phyloP scores from a whole-genome alignment of 805 yeast genomes.

The Vanderwaltozyma yarrowii region DNA sequence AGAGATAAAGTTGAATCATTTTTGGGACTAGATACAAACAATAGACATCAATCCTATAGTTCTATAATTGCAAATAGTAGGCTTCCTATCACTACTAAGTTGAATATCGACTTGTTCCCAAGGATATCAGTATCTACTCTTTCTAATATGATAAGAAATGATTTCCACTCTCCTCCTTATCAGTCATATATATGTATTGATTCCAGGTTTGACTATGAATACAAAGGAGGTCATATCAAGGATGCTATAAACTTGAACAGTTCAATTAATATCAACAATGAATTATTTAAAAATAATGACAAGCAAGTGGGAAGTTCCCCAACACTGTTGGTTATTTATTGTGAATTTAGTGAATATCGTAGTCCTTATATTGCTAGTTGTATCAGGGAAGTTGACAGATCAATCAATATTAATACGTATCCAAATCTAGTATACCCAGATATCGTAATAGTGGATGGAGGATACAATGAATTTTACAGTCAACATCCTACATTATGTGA shows the following conservation, averaged over 20 bases:
- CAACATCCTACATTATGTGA: constrained; percentile 46
- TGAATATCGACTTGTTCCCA: constrained; percentile 38
- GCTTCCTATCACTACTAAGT: background rate
- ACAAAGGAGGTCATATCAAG: constrained; percentile 81
- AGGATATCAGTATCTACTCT: constrained; percentile 37
- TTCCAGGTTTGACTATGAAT: constrained; percentile 90
- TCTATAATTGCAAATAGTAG: too few species aligned
- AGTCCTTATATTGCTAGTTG: constrained; percentile 92
- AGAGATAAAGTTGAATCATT: too few species aligned
- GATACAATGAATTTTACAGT: constrained; percentile 72
- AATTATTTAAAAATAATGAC: too few species aligned
- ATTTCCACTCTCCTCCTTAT: constrained; percentile 35
- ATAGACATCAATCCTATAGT: too few species aligned
- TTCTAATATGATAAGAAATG: constrained; percentile 28
- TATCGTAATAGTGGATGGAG: constrained; percentile 80
- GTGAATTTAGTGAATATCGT: constrained; percentile 85
- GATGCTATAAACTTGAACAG: constrained; percentile 72
- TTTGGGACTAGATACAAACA: too few species aligned
- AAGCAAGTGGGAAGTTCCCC: too few species aligned
- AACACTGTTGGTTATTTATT: constrained; percentile 72
- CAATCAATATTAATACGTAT: constrained; percentile 58
- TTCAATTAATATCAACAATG: constrained; percentile 11
- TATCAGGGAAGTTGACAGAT: constrained; percentile 73
- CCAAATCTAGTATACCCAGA: constrained; percentile 84
- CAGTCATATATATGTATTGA: constrained; percentile 61